Conservation (phyloP, 2,329 filamentous ascomycete species). For the Neopestalotiopsis sp. region DNA sequence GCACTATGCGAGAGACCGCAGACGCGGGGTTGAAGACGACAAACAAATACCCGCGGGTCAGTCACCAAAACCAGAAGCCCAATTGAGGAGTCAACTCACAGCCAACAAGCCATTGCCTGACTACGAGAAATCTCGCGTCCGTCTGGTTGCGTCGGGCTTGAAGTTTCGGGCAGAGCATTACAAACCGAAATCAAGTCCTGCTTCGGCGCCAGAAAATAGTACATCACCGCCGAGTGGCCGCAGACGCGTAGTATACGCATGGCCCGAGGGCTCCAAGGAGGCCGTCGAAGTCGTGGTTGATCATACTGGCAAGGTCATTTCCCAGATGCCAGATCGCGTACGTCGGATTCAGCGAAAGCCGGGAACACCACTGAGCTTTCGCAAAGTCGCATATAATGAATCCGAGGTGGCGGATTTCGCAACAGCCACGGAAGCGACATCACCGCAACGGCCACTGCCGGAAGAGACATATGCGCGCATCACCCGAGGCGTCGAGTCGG, state of each 20-base stretch:
- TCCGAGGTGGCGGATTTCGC: neutral
- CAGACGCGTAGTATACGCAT: constrained; percentile 12
- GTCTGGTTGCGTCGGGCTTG: too few species aligned
- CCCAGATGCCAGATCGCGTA: neutral
- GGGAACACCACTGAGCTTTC: neutral
- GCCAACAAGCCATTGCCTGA: too few species aligned
- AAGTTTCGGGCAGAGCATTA: neutral
- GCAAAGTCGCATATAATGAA: neutral
- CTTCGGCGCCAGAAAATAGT: neutral
- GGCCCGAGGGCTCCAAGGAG: constrained; percentile 7
- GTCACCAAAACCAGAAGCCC: too few species aligned
- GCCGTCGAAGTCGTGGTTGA: neutral
- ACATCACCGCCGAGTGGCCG: neutral
- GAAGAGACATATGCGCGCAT: constrained; percentile 4
- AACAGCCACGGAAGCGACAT: neutral
- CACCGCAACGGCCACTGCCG: neutral
- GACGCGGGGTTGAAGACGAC: too few species aligned
- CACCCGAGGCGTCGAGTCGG: constrained; percentile 7
- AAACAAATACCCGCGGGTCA: too few species aligned
- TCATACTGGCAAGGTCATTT: neutral
- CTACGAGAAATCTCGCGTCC: too few species aligned
- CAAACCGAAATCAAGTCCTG: neutral
- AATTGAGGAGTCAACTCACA: too few species aligned
- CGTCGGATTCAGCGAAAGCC: neutral
- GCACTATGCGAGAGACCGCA: too few species aligned